Evolutionary conservation across 176 grass and related monocot genomes (phyloP).

Genomic region (Oryza officinalis): DNA sequence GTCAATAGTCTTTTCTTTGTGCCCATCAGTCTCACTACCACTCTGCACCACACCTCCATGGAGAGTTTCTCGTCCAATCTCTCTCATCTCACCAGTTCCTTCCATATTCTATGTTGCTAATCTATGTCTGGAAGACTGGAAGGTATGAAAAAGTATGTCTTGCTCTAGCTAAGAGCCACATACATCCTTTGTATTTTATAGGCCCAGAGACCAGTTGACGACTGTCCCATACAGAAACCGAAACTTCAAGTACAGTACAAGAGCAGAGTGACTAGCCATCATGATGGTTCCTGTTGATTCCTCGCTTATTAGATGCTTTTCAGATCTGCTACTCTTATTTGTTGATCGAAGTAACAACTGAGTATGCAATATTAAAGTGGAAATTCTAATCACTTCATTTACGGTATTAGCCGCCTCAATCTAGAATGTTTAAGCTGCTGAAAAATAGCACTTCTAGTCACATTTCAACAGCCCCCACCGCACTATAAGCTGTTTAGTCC

Average conservation of each 20-base stretch:
- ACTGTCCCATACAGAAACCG: conserved; percentile 25
- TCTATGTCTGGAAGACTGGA: background rate
- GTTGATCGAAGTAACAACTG: background rate
- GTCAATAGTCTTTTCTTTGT: background rate
- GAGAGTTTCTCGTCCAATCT: conserved; percentile 27
- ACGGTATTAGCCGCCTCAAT: background rate
- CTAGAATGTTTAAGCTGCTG: background rate
- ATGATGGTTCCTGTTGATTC: background rate
- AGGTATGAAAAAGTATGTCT: background rate
- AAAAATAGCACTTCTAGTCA: background rate
- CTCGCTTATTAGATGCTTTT: conserved; percentile 11
- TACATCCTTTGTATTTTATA: conserved; percentile 44
- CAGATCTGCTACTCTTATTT: conserved; percentile 24
- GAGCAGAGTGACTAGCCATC: conserved; percentile 7
- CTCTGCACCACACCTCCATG: conserved; percentile 27
- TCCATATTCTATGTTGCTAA: conserved; percentile 30
- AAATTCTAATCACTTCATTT: background rate
- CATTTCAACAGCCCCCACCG: background rate
- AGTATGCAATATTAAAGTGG: background rate
- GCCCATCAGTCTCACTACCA: background rate
- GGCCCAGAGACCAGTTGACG: conserved; percentile 26
- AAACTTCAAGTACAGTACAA: conserved; percentile 17
- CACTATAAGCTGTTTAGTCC: background rate
- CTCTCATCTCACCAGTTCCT: background rate
- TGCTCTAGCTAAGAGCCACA: conserved; percentile 8